Conservation (phyloP, 441 rosid species). For the Adansonia madagascariensis region DNA sequence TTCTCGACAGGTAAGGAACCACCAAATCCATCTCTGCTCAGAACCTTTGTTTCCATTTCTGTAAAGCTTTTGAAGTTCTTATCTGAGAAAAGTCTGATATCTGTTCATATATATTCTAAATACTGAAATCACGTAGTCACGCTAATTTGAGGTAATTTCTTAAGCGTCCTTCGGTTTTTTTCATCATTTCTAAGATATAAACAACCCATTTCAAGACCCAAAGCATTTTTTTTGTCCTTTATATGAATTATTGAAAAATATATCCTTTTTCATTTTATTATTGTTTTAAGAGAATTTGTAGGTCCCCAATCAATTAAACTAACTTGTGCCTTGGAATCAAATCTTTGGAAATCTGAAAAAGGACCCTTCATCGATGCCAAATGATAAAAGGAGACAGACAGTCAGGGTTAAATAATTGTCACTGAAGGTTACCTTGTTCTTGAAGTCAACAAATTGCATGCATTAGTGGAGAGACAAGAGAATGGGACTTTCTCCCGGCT, state of each 20-base stretch:
- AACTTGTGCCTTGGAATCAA: background rate
- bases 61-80: background rate
- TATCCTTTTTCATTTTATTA: background rate
- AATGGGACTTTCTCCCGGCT: too few relatives aligned
- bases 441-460: background rate
- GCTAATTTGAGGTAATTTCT: background rate
- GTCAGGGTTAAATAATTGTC: background rate
- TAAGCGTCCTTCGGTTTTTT: background rate
- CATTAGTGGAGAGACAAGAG: background rate
- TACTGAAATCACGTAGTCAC: background rate
- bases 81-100: background rate
- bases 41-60: constrained; percentile 30
- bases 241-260: background rate
- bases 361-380: background rate
- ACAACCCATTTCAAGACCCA: background rate
- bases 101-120: background rate
- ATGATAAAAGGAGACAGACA: background rate
- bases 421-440: background rate
- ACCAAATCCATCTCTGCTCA: background rate
- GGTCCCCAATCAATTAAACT: too few relatives aligned
- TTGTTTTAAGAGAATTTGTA: too few relatives aligned
- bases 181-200: background rate
- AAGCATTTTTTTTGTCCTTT: background rate
- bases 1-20: constrained; percentile 44
- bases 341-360: background rate